These are phyloP conservation scores for Puccinia coronata DNA, from an alignment of 1,284 basidiomycete genomes.

Conservation along the genomic window DNA sequence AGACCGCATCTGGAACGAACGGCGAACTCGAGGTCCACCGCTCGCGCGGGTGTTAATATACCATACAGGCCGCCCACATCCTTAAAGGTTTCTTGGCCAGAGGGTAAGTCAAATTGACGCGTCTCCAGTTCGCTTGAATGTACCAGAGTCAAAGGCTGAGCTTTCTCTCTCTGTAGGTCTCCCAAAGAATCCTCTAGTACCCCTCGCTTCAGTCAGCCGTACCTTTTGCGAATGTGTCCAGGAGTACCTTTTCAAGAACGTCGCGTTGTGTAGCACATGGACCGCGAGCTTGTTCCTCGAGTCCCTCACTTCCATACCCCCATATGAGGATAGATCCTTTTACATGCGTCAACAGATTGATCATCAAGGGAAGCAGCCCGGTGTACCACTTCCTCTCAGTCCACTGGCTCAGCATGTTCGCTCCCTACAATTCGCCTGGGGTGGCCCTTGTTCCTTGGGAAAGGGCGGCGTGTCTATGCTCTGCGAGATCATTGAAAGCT, in stretches of 20 bases:
- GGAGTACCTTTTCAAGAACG: constrained; percentile 6
- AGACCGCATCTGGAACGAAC: too few relatives aligned
- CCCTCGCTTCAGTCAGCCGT: neutral
- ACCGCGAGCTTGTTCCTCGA: neutral
- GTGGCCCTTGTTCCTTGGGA: constrained; percentile 3
- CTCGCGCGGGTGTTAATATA: neutral
- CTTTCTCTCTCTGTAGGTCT: too few relatives aligned
- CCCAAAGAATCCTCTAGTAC: neutral
- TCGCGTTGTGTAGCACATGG: neutral
- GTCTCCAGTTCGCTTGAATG: too few relatives aligned
- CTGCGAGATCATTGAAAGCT: neutral
- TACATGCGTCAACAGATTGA: neutral
- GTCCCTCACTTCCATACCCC: neutral
- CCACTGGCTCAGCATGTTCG: neutral
- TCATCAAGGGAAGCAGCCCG: too few relatives aligned
- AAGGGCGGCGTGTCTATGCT: neutral
- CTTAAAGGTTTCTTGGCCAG: too few relatives aligned
- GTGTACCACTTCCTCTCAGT: too few relatives aligned
- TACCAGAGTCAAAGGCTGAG: too few relatives aligned
- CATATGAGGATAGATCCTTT: neutral
- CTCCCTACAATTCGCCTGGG: constrained; percentile 15
- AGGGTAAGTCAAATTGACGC: too few relatives aligned
- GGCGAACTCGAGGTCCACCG: neutral
- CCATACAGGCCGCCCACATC: too few relatives aligned
- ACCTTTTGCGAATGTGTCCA: constrained; percentile 15